Base-by-base conservation (phyloP, 805 yeast genomes). In the Saturnispora gosingensis region DNA sequence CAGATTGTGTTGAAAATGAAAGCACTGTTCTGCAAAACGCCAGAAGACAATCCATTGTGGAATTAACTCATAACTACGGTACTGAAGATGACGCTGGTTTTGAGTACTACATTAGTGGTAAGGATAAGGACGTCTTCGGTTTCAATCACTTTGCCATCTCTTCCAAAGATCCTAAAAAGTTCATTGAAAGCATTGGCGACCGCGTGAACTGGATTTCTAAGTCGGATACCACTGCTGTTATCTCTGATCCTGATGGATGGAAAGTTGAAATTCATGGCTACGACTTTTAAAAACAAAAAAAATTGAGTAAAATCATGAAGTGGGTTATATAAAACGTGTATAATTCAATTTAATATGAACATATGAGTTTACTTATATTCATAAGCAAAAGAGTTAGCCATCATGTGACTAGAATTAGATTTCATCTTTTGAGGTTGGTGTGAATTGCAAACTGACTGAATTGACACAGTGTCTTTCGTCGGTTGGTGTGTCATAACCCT, bases 381-480 rank as follows among this genome's bases (percentile, higher is more conserved):
- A 36, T 10, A 18, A 20, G 24, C 13, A 11, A 18, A 18, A 1
- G 22, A 9, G 24, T 6, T 24, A 4, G 18, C 8, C 28, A 10
- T 16, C 9, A 38, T 16, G 42, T 16, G 8, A 40, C 4, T 6
- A 13, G 7, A 15, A 22, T 11, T 16, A 43, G 4, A 15, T n/a
- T 43, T 43, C 22, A 6, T 16, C 4, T 27, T 27, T 8, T 13
- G 27, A 27, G n/a, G 22, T 22, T 10, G 58, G 49, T 13, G 53
- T 50, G 59, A 89, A 88, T 63, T 83, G 86, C 67, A 93, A 71
- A 51, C 88, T 80, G 25, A 87, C 73, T 47, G 96, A 85, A 67
- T 93, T 93, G 24, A 90, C 97, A 67, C 99, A 93, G 67, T 93
- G 98, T 65, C 99, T 80, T 59, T 78, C 91, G 64, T 90, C 88